Conservation (phyloP, 1,139 yeast species). For the Taphrina populina region DNA sequence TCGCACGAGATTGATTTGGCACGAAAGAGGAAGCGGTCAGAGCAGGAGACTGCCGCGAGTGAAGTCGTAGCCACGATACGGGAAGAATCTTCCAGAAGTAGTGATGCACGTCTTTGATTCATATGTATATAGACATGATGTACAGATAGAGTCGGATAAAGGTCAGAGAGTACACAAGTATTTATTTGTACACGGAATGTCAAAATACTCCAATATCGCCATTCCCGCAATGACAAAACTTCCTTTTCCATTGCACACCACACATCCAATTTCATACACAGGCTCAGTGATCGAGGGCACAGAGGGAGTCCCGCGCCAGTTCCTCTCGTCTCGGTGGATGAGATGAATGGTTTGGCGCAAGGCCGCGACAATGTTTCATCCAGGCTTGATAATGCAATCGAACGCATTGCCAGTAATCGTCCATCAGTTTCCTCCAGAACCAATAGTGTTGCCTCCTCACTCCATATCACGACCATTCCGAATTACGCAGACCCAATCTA, state of each 20-base stretch:
- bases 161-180: too few relatives aligned
- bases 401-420: conserved; percentile 15
- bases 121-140: too few relatives aligned
- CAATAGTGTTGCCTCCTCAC: conserved; percentile 18
- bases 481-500: conserved; percentile 10
- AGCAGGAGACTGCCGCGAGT: conserved; percentile 5
- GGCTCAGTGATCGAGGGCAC: too few relatives aligned
- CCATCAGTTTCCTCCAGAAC: conserved; percentile 9
- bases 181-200: too few relatives aligned
- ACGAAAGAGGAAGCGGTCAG: conserved; percentile 19
- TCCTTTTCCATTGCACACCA: too few relatives aligned
- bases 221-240: too few relatives aligned
- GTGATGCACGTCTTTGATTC: background rate
- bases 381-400: conserved; percentile 19
- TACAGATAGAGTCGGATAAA: too few relatives aligned
- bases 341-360: conserved; percentile 8
- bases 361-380: conserved; percentile 12
- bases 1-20: conserved; percentile 22
- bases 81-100: background rate
- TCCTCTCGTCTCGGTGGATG: conserved; percentile 2
- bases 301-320: too few relatives aligned
- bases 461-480: conserved; percentile 2
- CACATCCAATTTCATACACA: too few relatives aligned
- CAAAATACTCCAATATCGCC: too few relatives aligned
- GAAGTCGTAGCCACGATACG: conserved; percentile 5